Evolutionary conservation across 345 rosid genomes (phyloP).

Genomic region (Citrus australasica): DNA sequence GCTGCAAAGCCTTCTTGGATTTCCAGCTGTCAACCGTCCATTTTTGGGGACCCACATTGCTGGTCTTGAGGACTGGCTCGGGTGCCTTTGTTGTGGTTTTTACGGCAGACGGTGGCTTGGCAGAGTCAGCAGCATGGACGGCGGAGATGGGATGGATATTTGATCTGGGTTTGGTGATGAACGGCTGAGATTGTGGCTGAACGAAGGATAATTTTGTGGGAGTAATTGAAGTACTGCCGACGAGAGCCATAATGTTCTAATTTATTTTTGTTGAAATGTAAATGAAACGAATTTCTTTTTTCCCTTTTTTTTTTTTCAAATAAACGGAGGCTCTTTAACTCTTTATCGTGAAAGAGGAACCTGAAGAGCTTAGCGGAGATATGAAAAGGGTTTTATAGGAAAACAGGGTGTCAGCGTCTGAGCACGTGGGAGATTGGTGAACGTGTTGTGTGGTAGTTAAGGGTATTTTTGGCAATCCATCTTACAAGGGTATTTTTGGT

Average conservation of each 20-base stretch:
- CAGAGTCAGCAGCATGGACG: slow-evolving; percentile 52
- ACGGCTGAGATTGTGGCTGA: slow-evolving; percentile 17
- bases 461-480: neutral
- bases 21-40: slow-evolving; percentile 64
- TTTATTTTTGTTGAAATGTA: neutral
- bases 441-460: slow-evolving; percentile 16
- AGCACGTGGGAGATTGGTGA: neutral
- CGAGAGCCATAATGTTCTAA: slow-evolving; percentile 27
- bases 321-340: neutral
- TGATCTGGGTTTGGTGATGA: slow-evolving; percentile 18
- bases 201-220: slow-evolving; percentile 28
- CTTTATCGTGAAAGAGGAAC: neutral
- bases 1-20: slow-evolving; percentile 57
- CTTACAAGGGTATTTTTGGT: neutral
- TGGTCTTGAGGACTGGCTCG: neutral
- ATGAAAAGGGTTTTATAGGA: slow-evolving; percentile 11
- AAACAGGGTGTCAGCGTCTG: neutral
- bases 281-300: neutral
- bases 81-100: slow-evolving; percentile 4
- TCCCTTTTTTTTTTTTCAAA: no score
- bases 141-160: slow-evolving; percentile 41
- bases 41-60: slow-evolving; percentile 24
- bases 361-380: neutral
- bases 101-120: slow-evolving; percentile 23
- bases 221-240: slow-evolving; percentile 26